These are phyloP conservation scores for Fusarium robinianum DNA, from an alignment of 2,329 filamentous ascomycete genomes.

Conservation along the genomic window DNA sequence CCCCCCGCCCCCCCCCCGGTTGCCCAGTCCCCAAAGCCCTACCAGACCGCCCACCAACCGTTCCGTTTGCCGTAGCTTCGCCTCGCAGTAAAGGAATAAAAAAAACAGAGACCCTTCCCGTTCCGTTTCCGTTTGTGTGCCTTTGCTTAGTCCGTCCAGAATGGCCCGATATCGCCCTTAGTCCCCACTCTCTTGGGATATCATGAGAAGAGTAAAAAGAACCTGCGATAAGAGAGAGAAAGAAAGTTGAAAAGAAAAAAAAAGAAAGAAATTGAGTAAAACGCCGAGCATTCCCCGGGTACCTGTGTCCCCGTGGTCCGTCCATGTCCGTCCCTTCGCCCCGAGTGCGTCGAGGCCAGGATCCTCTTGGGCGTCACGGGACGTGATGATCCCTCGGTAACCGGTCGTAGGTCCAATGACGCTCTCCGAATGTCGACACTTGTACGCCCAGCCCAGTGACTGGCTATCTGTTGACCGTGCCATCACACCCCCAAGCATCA, in stretches of 20 bases:
- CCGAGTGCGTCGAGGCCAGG: slow-evolving; percentile 14
- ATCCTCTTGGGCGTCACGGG: slow-evolving; percentile 25
- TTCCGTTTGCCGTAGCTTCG: slow-evolving; percentile 19
- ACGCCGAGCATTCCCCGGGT: slow-evolving; percentile 33
- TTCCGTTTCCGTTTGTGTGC: slow-evolving; percentile 23
- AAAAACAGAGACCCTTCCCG: slow-evolving; percentile 21
- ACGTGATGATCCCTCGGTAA: slow-evolving; percentile 17
- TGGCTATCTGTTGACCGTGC: slow-evolving; percentile 11
- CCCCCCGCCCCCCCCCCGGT: too few species aligned
- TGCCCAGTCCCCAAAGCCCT: too few species aligned
- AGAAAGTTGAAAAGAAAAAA: slow-evolving; percentile 14
- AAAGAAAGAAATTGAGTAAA: slow-evolving; percentile 13
- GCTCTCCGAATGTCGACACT: slow-evolving; percentile 10
- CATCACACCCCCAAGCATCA: slow-evolving; percentile 7
- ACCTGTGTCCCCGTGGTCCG: slow-evolving; percentile 17
- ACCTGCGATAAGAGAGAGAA: slow-evolving; percentile 32
- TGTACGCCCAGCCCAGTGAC: slow-evolving; percentile 4
- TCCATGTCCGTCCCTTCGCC: slow-evolving; percentile 21
- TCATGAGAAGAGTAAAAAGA: slow-evolving; percentile 36
- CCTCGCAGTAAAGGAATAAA: slow-evolving; percentile 24
- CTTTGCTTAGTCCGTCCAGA: slow-evolving; percentile 27
- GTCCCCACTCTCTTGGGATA: slow-evolving; percentile 36
- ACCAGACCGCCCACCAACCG: slow-evolving; percentile 7
- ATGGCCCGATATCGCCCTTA: slow-evolving; percentile 27
- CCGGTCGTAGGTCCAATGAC: slow-evolving; percentile 20